Base-by-base conservation (phyloP, 2,329 filamentous ascomycete species). In the Venturia asperata region DNA sequence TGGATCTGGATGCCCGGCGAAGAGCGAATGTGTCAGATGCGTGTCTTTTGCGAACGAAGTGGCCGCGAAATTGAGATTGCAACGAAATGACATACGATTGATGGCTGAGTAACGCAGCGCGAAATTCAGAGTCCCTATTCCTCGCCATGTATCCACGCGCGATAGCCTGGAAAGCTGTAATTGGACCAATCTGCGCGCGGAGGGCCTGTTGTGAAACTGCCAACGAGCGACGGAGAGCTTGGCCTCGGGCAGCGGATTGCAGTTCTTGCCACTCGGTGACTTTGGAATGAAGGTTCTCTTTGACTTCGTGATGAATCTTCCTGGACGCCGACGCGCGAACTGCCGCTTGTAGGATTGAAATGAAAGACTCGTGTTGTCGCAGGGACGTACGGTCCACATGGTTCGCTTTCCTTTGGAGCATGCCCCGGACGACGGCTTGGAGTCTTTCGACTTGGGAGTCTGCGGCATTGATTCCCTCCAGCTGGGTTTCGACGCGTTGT, bases 251-350 rank as follows among this genome's bases (percentile, higher is more conserved):
- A 45, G 56, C 43, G 34, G 67, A 67, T 61, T 68, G 67, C 21
- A 68, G 47, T 13, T 27, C 21, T 24, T 42, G 61, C 67, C 67
- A 68, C 9, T 64, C 19, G 11, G 43, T 34, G 47, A n/a, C 55
- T 30, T 62, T 42, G 13, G 42, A 43, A 17, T 66, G 27, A n/a
- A 68, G 61, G 15, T 64, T n/a, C 42, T 65, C 43, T 30, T 58
- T 24, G 41, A 67, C 58, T 55, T 60, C 39, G 30, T 43, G 45
- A 37, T 45, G 61, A 43, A 84, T 80, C 67, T 77, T 77, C 74
- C 86, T 83, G 66, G 79, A 82, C 72, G 86, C 77, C 77, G 83
- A 78, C 64, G 86, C 89, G 75, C 88, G 83, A 43, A 84, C 81
- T 66, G 83, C 83, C 70, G 88, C 85, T 77, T 92, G 89, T 66